phyloP scores from a whole-genome alignment of 345 rosid genomes.

The Trapa incisa region DNA sequence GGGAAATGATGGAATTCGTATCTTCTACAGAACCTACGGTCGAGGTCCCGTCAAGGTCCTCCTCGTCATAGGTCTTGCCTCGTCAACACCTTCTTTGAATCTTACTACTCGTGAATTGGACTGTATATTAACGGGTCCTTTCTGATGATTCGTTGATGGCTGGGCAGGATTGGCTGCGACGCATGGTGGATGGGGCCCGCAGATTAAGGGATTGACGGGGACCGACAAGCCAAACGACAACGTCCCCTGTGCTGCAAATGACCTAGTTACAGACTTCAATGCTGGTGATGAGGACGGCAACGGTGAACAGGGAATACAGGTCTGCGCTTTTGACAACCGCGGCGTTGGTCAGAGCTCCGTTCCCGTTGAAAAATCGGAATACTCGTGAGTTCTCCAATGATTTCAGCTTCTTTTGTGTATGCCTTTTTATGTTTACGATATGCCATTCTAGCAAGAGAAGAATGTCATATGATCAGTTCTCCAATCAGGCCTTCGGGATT shows the following conservation, averaged over 20 bases:
- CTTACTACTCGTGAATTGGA: neutral
- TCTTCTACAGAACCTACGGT: slow-evolving; percentile 79
- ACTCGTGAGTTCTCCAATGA: slow-evolving; percentile 44
- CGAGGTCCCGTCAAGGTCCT: slow-evolving; percentile 69
- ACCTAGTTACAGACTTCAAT: neutral
- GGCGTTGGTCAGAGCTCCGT: slow-evolving; percentile 87
- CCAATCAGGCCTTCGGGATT: neutral
- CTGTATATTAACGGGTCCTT: neutral
- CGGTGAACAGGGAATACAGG: slow-evolving; percentile 35
- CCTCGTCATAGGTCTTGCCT: slow-evolving; percentile 56
- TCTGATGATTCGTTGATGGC: slow-evolving; percentile 7
- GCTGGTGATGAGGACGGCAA: slow-evolving; percentile 8
- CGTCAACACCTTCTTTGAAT: neutral
- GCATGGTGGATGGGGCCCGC: slow-evolving; percentile 86
- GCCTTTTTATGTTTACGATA: too few relatives aligned
- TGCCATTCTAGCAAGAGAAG: too few relatives aligned
- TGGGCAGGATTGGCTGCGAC: slow-evolving; percentile 82
- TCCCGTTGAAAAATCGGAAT: slow-evolving; percentile 46
- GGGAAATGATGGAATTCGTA: slow-evolving; percentile 27
- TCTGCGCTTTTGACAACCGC: slow-evolving; percentile 89
- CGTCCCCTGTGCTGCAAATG: slow-evolving; percentile 5
- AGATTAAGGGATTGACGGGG: slow-evolving; percentile 57
- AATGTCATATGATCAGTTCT: too few relatives aligned
- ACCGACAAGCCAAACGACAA: slow-evolving; percentile 41
- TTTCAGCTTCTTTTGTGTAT: too few relatives aligned